A percentile compares a stretch with the other conserved stretches of the same genome.
Conservation (phyloP, 2,329 filamentous ascomycete genomes). For the Curvularia eragrostidis region DNA sequence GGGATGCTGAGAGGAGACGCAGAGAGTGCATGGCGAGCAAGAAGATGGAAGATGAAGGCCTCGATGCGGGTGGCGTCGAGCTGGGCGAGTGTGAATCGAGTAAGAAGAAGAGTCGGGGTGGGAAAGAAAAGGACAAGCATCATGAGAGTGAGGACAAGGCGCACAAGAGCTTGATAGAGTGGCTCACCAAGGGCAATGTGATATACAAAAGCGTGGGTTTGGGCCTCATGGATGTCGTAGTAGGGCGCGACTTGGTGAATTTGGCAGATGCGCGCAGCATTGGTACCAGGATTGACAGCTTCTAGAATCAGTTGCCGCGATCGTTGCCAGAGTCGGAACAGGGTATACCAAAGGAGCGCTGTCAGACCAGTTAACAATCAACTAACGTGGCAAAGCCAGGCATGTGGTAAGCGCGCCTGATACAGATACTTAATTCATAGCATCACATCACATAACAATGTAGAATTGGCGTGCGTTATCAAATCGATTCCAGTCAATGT, state of each 20-base stretch:
- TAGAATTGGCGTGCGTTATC: conserved; percentile 42
- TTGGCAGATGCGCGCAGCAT: conserved; percentile 63
- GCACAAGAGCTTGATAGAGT: conserved; percentile 58
- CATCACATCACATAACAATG: conserved; percentile 24
- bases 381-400: too few relatives aligned
- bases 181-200: conserved; percentile 68
- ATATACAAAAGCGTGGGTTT: conserved; percentile 74
- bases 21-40: conserved; percentile 40
- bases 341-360: background rate
- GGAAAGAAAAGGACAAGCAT: conserved; percentile 30
- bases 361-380: conserved; percentile 13
- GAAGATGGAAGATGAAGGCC: conserved; percentile 69
- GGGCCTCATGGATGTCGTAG: conserved; percentile 72
- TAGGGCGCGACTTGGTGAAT: conserved; percentile 64
- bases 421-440: background rate
- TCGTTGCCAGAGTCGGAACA: background rate
- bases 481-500: conserved; percentile 47
- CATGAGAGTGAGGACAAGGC: conserved; percentile 41
- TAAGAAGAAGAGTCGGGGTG: conserved; percentile 60
- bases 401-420: background rate
- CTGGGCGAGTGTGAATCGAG: conserved; percentile 71
- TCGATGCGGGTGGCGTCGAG: conserved; percentile 77
- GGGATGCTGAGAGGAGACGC: conserved; percentile 55
- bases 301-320: conserved; percentile 36
- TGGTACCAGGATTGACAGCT: conserved; percentile 61